Conservation (phyloP, 352 stramenopile genomes). For the Pythium pyrilobum region DNA sequence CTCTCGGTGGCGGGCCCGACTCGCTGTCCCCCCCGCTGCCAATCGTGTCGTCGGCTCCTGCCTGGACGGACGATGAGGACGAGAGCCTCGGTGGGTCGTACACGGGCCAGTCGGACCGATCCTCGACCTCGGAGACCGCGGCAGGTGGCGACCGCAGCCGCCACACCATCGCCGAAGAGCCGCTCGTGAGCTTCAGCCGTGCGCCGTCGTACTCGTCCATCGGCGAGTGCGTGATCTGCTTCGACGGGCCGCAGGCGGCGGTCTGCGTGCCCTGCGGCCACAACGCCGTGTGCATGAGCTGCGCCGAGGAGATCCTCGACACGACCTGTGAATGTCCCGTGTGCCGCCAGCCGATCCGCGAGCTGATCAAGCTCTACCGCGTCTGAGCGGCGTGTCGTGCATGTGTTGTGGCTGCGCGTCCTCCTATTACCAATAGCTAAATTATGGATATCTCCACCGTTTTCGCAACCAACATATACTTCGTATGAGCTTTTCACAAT, state of each 20-base stretch:
- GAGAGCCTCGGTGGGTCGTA: background rate
- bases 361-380: constrained; percentile 77
- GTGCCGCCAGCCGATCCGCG: constrained; percentile 56
- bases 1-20: too few relatives aligned
- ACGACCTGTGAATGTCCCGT: constrained; percentile 62
- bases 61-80: constrained; percentile 19
- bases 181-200: constrained; percentile 31
- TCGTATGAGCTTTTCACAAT: too few relatives aligned
- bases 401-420: background rate
- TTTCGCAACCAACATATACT: too few relatives aligned
- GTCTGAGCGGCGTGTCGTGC: constrained; percentile 25
- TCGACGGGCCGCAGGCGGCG: constrained; percentile 62
- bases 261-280: constrained; percentile 81
- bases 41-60: constrained; percentile 27
- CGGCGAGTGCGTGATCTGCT: constrained; percentile 75
- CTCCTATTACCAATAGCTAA: too few relatives aligned
- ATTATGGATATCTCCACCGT: too few relatives aligned
- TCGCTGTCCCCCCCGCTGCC: constrained; percentile 12
- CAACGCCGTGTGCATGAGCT: constrained; percentile 79
- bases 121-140: background rate
- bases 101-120: background rate
- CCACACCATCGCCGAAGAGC: background rate
- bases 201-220: constrained; percentile 39
- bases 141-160: background rate
- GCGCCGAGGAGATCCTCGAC: constrained; percentile 59